Evolutionary conservation across 2,329 filamentous ascomycete species (phyloP), one percentile per base, ranked within the genome.

Genomic region (Arachnopeziza araneosa): DNA sequence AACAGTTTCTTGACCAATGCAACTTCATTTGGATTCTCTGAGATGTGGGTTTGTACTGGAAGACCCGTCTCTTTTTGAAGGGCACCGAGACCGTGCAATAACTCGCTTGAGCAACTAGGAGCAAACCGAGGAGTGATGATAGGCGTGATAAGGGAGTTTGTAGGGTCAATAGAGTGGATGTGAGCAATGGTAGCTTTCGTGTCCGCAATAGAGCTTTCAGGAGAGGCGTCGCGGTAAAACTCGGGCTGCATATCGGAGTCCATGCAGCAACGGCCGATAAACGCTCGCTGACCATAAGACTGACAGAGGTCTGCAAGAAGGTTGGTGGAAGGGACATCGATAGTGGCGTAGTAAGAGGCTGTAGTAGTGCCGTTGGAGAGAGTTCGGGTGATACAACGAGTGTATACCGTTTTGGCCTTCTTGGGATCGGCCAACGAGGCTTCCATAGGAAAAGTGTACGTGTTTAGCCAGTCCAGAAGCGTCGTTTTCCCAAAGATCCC

Each of bases 231-330:
- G 23, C 86, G 82, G 76, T 98, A 98, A 77, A 88, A 90, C 1
- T 83, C 80, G 0, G 93, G 93, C 48, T 85, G 87, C 4, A 89
- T 75, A 30, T 82, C n/a, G 12, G 52, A 81, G 73, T 98, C 91
- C 95, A 99, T 98, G 78, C 93, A 97, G n/a, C 96, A 90, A 50
- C 95, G 83, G 32, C 95, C 95, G 50, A 99, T 84, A 65, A 98
- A 90, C 7, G 95, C 95, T 57, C 95, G 82, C 76, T 99, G 95
- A 52, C 95, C 95, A 24, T 84, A 78, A 0, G 77, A 72, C n/a
- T 90, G 80, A 70, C 93, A 97, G 21, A 97, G 83, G 64, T 91
- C 85, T 0, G 93, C 90, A 6, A 99, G 86, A 8, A 96, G 82
- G 72, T 96, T 97, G n/a, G 95, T 99, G 1, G 92, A 86, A 0